Evolutionary conservation across 2,329 filamentous ascomycete species (phyloP).

Genomic region (Talaromyces sp.): DNA sequence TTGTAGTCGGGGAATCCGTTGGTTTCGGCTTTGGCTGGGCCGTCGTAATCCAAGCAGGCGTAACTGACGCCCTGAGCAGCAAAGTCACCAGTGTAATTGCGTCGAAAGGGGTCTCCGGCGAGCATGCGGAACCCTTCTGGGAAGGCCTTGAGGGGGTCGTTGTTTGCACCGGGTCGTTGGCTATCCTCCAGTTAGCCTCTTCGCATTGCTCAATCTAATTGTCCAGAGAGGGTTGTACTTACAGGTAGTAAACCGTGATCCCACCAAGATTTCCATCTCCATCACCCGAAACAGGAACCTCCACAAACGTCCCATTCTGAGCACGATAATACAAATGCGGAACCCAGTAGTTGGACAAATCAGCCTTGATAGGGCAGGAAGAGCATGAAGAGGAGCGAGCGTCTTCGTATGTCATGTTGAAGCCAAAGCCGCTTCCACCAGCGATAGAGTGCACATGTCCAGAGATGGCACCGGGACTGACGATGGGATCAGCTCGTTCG

Average conservation of each 20-base stretch:
- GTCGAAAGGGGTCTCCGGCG: slow-evolving; percentile 64
- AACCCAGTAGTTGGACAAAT: slow-evolving; percentile 84
- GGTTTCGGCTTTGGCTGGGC: slow-evolving; percentile 47
- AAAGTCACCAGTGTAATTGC: slow-evolving; percentile 61
- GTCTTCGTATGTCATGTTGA: slow-evolving; percentile 54
- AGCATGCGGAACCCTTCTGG: slow-evolving; percentile 77
- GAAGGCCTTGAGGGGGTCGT: slow-evolving; percentile 65
- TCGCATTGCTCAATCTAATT: too few species aligned
- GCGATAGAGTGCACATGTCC: slow-evolving; percentile 71
- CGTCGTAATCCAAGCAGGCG: slow-evolving; percentile 85
- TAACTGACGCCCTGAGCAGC: slow-evolving; percentile 81
- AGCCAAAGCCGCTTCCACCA: slow-evolving; percentile 67
- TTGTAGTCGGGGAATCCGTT: slow-evolving; percentile 58
- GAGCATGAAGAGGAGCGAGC: slow-evolving; percentile 68
- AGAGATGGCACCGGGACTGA: slow-evolving; percentile 58
- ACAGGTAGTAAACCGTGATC: slow-evolving; percentile 89
- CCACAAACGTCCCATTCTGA: slow-evolving; percentile 60
- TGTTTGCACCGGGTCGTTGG: slow-evolving; percentile 49
- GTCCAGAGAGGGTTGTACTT: slow-evolving; percentile 27
- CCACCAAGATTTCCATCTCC: slow-evolving; percentile 63
- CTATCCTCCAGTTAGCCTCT: too few species aligned
- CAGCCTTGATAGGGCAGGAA: slow-evolving; percentile 73
- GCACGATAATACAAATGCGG: slow-evolving; percentile 75
- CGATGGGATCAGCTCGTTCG: slow-evolving; percentile 72
- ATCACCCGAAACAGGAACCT: slow-evolving; percentile 51